Evolutionary conservation across 108 stramenopile species (phyloP).

Genomic region (Cyclotella kingstonii): DNA sequence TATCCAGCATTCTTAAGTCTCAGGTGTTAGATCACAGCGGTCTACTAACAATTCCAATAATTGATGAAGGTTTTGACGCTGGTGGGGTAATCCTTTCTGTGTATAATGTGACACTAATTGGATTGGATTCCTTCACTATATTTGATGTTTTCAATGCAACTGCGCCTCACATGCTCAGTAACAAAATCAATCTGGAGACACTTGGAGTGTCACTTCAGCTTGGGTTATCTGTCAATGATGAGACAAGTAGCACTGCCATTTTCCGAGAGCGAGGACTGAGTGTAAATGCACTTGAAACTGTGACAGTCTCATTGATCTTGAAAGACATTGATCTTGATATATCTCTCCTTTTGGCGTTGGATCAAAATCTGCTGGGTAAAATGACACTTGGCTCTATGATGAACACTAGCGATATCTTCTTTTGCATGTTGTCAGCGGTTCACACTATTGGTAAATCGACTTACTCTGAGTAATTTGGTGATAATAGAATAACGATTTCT

Average conservation of each 20-base stretch:
- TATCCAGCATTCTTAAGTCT: constrained; percentile 44
- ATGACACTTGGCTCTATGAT: constrained; percentile 45
- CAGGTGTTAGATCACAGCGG: constrained; percentile 49
- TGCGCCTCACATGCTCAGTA: constrained; percentile 48
- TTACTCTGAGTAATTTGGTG: not conserved
- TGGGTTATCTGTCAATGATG: constrained; percentile 44
- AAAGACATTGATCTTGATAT: constrained; percentile 46
- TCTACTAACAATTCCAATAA: constrained; percentile 39
- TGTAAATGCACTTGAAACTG: constrained; percentile 24
- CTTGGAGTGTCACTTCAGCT: constrained; percentile 42
- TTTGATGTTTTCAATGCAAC: constrained; percentile 48
- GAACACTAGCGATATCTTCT: constrained; percentile 32
- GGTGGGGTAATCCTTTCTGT: constrained; percentile 41
- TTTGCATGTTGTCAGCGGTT: constrained; percentile 32
- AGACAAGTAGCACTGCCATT: constrained; percentile 3
- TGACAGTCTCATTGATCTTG: constrained; percentile 45
- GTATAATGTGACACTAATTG: constrained; percentile 45
- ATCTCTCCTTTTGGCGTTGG: constrained; percentile 58
- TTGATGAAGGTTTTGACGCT: constrained; percentile 41
- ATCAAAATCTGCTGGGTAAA: constrained; percentile 37
- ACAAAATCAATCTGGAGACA: constrained; percentile 39
- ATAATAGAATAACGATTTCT: no score
- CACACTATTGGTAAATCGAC: constrained; percentile 27
- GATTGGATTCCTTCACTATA: constrained; percentile 53
- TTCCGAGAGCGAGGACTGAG: constrained; percentile 3